These are phyloP conservation scores for Plantago major DNA, from an alignment of 257 asterid species.

Conservation along the genomic window DNA sequence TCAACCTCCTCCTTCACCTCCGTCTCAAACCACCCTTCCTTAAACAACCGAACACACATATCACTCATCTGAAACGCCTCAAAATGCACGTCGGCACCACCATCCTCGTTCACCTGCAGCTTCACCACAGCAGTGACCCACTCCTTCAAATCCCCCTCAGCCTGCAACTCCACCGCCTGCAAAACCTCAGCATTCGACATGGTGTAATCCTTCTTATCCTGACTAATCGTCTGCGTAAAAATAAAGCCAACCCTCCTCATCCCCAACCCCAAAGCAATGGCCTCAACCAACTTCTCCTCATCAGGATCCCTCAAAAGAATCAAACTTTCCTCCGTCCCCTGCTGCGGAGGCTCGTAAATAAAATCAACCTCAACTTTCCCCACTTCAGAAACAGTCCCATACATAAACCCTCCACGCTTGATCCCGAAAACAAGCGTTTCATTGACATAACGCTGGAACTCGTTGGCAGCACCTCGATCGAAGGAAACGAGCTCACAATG, in stretches of 20 bases:
- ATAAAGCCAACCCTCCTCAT: slow-evolving; percentile 65
- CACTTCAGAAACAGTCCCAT: slow-evolving; percentile 47
- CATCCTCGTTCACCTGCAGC: slow-evolving; percentile 78
- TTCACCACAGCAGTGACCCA: slow-evolving; percentile 74
- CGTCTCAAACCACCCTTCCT: slow-evolving; percentile 69
- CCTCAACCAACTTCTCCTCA: slow-evolving; percentile 57
- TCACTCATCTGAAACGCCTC: slow-evolving; percentile 79
- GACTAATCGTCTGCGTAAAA: slow-evolving; percentile 60
- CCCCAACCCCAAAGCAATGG: slow-evolving; percentile 58
- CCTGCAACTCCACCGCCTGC: slow-evolving; percentile 61
- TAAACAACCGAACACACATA: slow-evolving; percentile 50
- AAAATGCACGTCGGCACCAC: slow-evolving; percentile 56
- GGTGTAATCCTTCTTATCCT: slow-evolving; percentile 54
- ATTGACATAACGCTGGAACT: slow-evolving; percentile 85
- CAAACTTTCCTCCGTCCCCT: slow-evolving; percentile 50
- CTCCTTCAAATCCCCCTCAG: slow-evolving; percentile 60
- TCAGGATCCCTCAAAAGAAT: slow-evolving; percentile 42
- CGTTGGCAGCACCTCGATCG: slow-evolving; percentile 90
- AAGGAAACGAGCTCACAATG: slow-evolving; percentile 88
- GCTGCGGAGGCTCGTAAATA: slow-evolving; percentile 70
- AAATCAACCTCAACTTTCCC: slow-evolving; percentile 63
- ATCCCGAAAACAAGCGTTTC: slow-evolving; percentile 80
- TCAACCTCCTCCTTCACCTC: slow-evolving; percentile 56
- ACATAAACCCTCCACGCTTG: slow-evolving; percentile 66
- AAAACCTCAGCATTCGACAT: slow-evolving; percentile 50